Percentiles rank a stretch among this genome's conserved stretches.
Conservation (phyloP, 108 stramenopile species). For the Nitzschia sp. region DNA sequence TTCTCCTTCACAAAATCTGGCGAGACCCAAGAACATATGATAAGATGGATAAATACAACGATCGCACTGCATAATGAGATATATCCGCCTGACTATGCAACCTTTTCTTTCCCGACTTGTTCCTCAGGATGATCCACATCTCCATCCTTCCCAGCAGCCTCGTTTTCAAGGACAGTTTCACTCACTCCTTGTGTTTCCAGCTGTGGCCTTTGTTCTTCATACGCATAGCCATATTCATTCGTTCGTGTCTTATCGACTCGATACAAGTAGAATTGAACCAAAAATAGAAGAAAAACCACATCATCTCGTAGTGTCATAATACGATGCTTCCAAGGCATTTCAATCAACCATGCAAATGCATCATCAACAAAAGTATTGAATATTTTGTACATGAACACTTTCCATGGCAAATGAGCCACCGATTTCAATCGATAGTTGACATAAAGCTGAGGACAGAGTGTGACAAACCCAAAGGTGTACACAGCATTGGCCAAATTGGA, state of each 20-base stretch:
- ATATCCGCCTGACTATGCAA: too few relatives aligned
- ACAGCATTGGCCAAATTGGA: conserved; percentile 49
- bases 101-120: too few relatives aligned
- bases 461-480: conserved; percentile 63
- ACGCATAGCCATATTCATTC: conserved; percentile 59
- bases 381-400: conserved; percentile 61
- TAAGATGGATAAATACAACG: too few relatives aligned
- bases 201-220: conserved; percentile 18
- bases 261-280: conserved; percentile 55
- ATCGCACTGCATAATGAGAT: too few relatives aligned
- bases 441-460: conserved; percentile 62
- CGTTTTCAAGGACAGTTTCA: neutral
- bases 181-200: neutral
- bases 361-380: conserved; percentile 70
- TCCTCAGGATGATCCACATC: neutral
- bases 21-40: too few relatives aligned
- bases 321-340: conserved; percentile 60
- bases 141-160: neutral
- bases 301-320: conserved; percentile 66
- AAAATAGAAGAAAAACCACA: conserved; percentile 52
- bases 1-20: too few relatives aligned
- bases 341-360: conserved; percentile 58
- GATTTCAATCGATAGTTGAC: conserved; percentile 70
- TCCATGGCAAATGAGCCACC: conserved; percentile 68
- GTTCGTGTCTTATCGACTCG: conserved; percentile 46